Conservation (phyloP, 2,329 filamentous ascomycete genomes). For the Amauroascus niger region DNA sequence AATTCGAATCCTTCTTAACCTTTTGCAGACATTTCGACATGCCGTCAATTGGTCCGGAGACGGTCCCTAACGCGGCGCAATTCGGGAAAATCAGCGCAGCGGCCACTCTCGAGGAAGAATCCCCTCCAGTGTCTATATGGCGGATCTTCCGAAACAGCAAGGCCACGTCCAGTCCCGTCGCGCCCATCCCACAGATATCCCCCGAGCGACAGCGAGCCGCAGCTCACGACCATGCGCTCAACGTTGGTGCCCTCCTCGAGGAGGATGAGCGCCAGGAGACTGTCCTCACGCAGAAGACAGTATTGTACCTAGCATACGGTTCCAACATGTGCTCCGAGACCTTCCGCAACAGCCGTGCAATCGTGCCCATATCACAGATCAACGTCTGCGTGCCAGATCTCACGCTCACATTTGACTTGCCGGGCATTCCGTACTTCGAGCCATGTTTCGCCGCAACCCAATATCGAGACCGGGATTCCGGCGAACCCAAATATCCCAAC, state of each 20-base stretch:
- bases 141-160: background rate
- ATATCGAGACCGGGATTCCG: slow-evolving; percentile 43
- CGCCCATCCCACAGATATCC: slow-evolving; percentile 18
- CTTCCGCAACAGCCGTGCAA: slow-evolving; percentile 66
- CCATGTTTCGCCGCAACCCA: slow-evolving; percentile 85
- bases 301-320: slow-evolving; percentile 81
- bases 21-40: no score
- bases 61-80: slow-evolving; percentile 2
- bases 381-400: slow-evolving; percentile 75
- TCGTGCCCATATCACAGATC: slow-evolving; percentile 68
- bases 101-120: slow-evolving; percentile 2
- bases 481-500: background rate
- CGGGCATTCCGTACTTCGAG: slow-evolving; percentile 75
- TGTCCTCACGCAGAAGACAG: slow-evolving; percentile 36
- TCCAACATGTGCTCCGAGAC: slow-evolving; percentile 76
- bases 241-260: slow-evolving; percentile 21
- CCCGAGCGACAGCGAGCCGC: slow-evolving; percentile 20
- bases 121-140: slow-evolving; percentile 4
- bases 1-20: background rate
- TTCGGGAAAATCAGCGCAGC: background rate
- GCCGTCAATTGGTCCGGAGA: background rate
- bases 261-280: slow-evolving; percentile 17
- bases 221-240: slow-evolving; percentile 20
- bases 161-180: background rate
- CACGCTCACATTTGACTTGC: slow-evolving; percentile 71